phyloP scores from a whole-genome alignment of 2,329 filamentous ascomycete genomes.

The Alternaria solani region DNA sequence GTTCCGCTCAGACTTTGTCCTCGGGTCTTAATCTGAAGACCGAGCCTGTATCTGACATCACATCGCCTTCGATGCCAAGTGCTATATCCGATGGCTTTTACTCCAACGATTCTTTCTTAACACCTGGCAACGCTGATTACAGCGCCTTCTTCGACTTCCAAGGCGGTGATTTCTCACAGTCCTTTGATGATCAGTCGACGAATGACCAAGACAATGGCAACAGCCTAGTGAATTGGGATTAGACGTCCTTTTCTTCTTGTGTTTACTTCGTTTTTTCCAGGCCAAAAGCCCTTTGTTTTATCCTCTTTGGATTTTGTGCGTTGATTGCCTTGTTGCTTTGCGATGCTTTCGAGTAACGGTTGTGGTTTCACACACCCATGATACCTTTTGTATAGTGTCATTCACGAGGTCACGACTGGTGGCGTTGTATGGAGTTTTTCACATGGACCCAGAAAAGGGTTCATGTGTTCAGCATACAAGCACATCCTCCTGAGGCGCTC shows the following conservation, averaged over 20 bases:
- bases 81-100: conserved; percentile 34
- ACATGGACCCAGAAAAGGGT: conserved; percentile 16
- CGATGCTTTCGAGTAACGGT: conserved; percentile 3
- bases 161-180: conserved; percentile 21
- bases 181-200: conserved; percentile 27
- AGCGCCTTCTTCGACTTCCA: conserved; percentile 36
- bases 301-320: neutral
- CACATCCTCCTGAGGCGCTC: conserved; percentile 19
- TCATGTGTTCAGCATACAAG: conserved; percentile 7
- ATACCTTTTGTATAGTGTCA: conserved; percentile 19
- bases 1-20: conserved; percentile 52
- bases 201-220: conserved; percentile 31
- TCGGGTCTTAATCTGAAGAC: conserved; percentile 42
- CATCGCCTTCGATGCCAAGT: conserved; percentile 29
- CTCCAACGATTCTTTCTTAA: conserved; percentile 25
- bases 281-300: neutral
- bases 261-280: neutral
- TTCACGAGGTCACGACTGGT: conserved; percentile 22
- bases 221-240: conserved; percentile 39
- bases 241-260: conserved; percentile 1
- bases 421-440: conserved; percentile 16
- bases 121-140: conserved; percentile 33
- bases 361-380: conserved; percentile 18
- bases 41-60: conserved; percentile 18
- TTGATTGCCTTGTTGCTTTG: neutral